Evolutionary conservation across 805 yeast genomes (phyloP).

Genomic region (Ogataea polymorpha): DNA sequence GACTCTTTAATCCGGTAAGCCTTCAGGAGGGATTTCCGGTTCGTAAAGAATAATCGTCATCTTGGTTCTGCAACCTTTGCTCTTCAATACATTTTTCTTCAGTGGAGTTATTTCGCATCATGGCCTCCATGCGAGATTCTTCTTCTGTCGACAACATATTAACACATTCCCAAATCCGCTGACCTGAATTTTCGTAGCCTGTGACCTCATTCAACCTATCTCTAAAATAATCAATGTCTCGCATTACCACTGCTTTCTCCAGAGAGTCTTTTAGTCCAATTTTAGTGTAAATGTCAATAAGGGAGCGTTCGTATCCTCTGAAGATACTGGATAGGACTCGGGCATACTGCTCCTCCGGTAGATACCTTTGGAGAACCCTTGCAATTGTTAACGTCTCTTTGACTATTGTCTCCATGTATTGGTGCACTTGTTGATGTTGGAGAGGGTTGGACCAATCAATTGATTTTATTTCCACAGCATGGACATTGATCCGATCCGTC

Average conservation of each 20-base stretch:
- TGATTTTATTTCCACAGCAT: constrained; percentile 44
- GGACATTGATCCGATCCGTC: constrained; percentile 58
- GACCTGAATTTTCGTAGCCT: constrained; percentile 62
- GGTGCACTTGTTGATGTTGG: constrained; percentile 47
- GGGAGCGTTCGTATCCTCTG: constrained; percentile 53
- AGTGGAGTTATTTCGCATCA: constrained; percentile 37
- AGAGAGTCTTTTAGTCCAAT: constrained; percentile 46
- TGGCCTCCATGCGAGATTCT: constrained; percentile 44
- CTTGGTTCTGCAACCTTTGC: not conserved
- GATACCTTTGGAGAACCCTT: constrained; percentile 54
- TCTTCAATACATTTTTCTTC: constrained; percentile 4
- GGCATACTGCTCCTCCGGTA: constrained; percentile 48
- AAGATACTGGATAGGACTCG: constrained; percentile 47
- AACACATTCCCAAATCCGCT: constrained; percentile 58
- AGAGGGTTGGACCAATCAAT: constrained; percentile 51
- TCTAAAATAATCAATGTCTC: constrained; percentile 61
- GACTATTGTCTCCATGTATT: constrained; percentile 62
- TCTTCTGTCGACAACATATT: constrained; percentile 50
- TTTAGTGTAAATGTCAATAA: constrained; percentile 51
- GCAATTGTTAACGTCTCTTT: constrained; percentile 66
- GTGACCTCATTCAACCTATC: constrained; percentile 56
- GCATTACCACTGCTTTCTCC: constrained; percentile 52
- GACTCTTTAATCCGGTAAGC: too few relatives aligned
- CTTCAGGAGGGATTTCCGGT: too few relatives aligned
- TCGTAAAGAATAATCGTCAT: too few relatives aligned